Base-by-base conservation (phyloP, 805 yeast species). In the Komagataella pseudopastoris region DNA sequence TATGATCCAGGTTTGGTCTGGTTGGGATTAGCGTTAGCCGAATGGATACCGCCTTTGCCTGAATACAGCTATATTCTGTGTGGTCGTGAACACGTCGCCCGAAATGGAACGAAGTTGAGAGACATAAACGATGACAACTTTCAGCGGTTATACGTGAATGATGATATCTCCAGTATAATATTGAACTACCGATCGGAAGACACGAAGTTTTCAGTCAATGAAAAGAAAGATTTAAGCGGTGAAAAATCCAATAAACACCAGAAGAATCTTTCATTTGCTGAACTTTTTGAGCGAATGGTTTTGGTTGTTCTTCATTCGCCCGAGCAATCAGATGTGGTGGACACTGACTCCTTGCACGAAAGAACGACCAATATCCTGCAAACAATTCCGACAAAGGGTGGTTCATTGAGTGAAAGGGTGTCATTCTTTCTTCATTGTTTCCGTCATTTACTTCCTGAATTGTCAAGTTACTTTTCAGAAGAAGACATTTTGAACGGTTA, bases 11-110 rank as follows among this genome's bases (percentile, higher is more conserved):
- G 95, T 0, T 71, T 89, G 59, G 75, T 91, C 2, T 89, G 96
- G 96, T 78, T 87, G 17, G 96, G 96, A 0, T 67, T 88, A 36
- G 89, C 88, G 8, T 67, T 90, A 47, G 91, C 96, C 0, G 96
- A 88, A 63, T 89, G 96, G 96, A 75, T 80, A 36, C 90, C 95
- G 5, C 88, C 86, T 1, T 65, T 79, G 44, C 70, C 70, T 14
- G 69, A 71, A 49, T 74, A 80, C 10, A 70, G 72, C 16, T 76
- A 74, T 70, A 83, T 80, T 2, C 62, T 80, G 46, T 71, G 77
- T 52, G 84, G 83, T 4, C 67, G 80, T 53, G 81, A 77, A 58
- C 67, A 65, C 51, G 57, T 64, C 50, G 67, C 71, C 43, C 66
- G 59, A 51, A 65, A 66, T 52, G 70, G 71, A 24, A 63, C 70